Evolutionary conservation across 495 filamentous ascomycete genomes (phyloP).

Genomic region (Penicillium paxilli): DNA sequence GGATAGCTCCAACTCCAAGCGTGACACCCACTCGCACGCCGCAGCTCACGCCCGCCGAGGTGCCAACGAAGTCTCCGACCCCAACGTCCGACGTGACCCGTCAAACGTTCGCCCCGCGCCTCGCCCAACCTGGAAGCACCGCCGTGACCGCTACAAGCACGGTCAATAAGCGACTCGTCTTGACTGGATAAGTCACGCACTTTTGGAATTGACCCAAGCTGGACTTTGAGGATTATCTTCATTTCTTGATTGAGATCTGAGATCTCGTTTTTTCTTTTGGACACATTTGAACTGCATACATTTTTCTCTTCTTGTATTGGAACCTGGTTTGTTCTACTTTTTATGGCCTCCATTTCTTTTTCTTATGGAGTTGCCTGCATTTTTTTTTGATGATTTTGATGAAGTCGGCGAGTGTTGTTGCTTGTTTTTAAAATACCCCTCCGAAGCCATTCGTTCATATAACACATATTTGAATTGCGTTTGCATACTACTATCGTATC

Average conservation of each 20-base stretch:
- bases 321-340: background rate
- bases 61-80: background rate
- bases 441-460: constrained; percentile 3
- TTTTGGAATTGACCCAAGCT: background rate
- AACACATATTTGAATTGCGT: constrained; percentile 6
- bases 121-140: constrained; percentile 10
- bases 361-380: background rate
- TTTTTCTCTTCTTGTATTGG: constrained; percentile 1
- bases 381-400: constrained; percentile 4
- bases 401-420: constrained; percentile 1
- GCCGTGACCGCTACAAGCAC: constrained; percentile 9
- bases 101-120: constrained; percentile 5
- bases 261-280: constrained; percentile 1
- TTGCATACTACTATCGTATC: too few species aligned
- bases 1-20: constrained; percentile 15
- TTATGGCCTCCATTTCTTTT: background rate
- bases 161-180: background rate
- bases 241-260: constrained; percentile 3
- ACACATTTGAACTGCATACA: background rate
- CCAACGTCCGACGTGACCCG: background rate
- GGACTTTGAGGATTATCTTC: background rate
- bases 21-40: constrained; percentile 3
- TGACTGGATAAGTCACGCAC: background rate
- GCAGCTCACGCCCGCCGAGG: background rate
- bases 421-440: constrained; percentile 8